Percentiles rank a stretch among this genome's conserved stretches.
Conservation (phyloP, 257 asterid genomes). For the Nemophila menziesii region DNA sequence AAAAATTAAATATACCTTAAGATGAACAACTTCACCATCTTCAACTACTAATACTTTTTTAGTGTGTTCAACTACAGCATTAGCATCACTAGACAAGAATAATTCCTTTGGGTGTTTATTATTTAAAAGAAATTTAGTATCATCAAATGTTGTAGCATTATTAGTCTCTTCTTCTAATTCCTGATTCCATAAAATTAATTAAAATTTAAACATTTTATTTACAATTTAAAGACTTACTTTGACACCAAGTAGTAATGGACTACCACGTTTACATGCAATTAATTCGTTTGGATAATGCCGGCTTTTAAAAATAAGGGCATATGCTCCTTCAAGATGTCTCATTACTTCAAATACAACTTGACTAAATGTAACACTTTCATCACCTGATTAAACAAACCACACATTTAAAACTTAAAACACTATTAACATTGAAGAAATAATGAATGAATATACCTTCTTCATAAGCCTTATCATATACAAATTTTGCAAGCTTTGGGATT, state of each 20-base stretch:
- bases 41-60: constrained; percentile 77
- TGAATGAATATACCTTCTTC: constrained; percentile 51
- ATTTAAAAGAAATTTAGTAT: constrained; percentile 45
- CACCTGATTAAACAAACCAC: constrained; percentile 34
- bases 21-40: constrained; percentile 84
- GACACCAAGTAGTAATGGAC: constrained; percentile 95
- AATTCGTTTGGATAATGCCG: constrained; percentile 86
- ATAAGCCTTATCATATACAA: constrained; percentile 74
- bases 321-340: constrained; percentile 98
- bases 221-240: constrained; percentile 51
- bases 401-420: too few relatives aligned
- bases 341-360: constrained; percentile 96
- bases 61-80: constrained; percentile 91
- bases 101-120: constrained; percentile 67
- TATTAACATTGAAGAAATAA: not conserved
- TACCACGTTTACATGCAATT: constrained; percentile 98
- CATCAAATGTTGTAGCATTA: constrained; percentile 48
- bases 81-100: constrained; percentile 81
- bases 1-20: constrained; percentile 37
- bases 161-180: constrained; percentile 43
- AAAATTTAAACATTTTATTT: not conserved
- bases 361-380: constrained; percentile 66
- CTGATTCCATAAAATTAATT: constrained; percentile 25
- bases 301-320: constrained; percentile 94
- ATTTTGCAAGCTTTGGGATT: constrained; percentile 97